Base-by-base conservation (phyloP, 495 filamentous ascomycete species). In the Penicillium cataractarum region DNA sequence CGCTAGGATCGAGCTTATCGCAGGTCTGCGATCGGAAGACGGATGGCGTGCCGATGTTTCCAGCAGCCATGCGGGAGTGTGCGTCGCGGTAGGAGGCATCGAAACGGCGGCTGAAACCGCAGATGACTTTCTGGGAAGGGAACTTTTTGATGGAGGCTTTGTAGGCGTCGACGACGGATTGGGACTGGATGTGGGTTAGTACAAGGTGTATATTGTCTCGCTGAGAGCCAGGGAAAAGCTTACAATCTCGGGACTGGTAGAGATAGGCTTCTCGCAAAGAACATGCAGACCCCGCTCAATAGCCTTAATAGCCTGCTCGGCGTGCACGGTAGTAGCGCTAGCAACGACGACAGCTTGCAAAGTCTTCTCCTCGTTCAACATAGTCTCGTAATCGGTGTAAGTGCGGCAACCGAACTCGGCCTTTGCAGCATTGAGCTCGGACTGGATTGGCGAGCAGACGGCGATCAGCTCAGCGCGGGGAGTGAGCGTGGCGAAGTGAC, bases 81-180 rank as follows among this genome's bases (percentile, higher is more conserved):
- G 83, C 82, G 55, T 82, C 79, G 21, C 69, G 69, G 63, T 71
- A 71, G 35, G 71, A 67, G 55, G 65, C 73, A 53, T 85, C 82
- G 75, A 85, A 84, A 33, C 82, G 78, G 32, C 82, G 76, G 7
- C 78, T 82, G 74, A 83, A 84, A 21, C 82, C 82, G 56, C 79
- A 83, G 74, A 85, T 80, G 31, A 83, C 78, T 71, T 84, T 84
- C n/a, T 82, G 75, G 48, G 75, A 63, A 15, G 82, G 80, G 57
- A 71, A 69, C 66, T 27, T 79, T 26, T 65, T 57, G 21, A 66
- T 63, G 10, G 70, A 73, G 48, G 50, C 31, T 4, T 48, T 49
- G 54, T 70, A 73, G 76, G 75, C 78, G 54, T 76, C 72, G 55
- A 84, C 72, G 21, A 86, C 81, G 13, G 64, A 67, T 70, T 78